Conservation (phyloP, 208 protist species). For the Trypanosoma cruzi region DNA sequence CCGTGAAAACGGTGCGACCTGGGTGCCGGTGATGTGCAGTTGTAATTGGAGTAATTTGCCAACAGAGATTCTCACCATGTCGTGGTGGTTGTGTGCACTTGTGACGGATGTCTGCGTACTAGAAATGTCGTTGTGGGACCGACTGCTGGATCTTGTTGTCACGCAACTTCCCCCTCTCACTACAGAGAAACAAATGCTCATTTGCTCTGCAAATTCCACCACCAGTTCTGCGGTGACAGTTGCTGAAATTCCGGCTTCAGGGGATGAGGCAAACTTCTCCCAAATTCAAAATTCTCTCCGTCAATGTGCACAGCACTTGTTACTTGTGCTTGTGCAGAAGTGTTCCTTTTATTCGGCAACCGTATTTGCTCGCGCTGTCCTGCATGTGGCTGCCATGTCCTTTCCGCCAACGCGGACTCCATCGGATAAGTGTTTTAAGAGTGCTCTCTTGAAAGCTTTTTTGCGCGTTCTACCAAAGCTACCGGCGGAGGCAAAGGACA, state of each 20-base stretch:
- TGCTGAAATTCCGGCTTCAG: background rate
- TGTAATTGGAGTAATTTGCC: conserved; percentile 46
- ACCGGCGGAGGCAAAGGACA: conserved; percentile 23
- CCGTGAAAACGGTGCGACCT: conserved; percentile 43
- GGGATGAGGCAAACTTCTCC: background rate
- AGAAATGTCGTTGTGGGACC: conserved; percentile 28
- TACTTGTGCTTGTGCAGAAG: conserved; percentile 52
- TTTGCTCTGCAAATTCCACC: background rate
- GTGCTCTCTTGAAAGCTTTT: conserved; percentile 34
- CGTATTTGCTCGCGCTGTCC: conserved; percentile 34
- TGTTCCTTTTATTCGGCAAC: conserved; percentile 34
- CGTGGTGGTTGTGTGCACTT: conserved; percentile 69
- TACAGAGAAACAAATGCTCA: background rate
- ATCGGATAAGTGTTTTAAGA: conserved; percentile 34
- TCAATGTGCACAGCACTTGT: conserved; percentile 36
- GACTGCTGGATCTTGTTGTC: conserved; percentile 52
- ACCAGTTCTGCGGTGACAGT: background rate
- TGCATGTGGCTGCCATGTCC: conserved; percentile 54
- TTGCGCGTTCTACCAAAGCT: conserved; percentile 35
- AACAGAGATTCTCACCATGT: conserved; percentile 26
- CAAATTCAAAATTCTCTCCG: background rate
- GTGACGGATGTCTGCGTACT: conserved; percentile 52
- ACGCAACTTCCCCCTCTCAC: conserved; percentile 39
- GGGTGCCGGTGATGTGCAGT: conserved; percentile 48
- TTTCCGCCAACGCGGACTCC: conserved; percentile 36